Percentiles rank a stretch among this genome's conserved stretches.
These are phyloP conservation scores for Posidonia australis DNA, from an alignment of 106 monocot species.

Conservation along the genomic window DNA sequence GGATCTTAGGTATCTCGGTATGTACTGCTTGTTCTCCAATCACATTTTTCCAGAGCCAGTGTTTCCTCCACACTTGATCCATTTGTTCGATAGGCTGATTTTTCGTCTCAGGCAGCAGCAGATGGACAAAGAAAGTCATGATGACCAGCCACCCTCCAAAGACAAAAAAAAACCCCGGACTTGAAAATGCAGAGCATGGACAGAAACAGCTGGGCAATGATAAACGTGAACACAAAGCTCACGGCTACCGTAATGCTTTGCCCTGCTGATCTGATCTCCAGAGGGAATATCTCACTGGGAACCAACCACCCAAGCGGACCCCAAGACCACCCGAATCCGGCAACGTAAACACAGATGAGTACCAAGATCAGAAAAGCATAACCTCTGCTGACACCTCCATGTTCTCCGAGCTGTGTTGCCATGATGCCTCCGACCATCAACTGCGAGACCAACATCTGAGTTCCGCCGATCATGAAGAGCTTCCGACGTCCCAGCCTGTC, in stretches of 20 bases:
- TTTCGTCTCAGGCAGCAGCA: constrained; percentile 10
- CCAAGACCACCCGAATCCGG: constrained; percentile 26
- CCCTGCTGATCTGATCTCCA: constrained; percentile 15
- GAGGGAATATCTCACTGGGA: constrained; percentile 13
- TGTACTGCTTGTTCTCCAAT: no score
- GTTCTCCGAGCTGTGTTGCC: no score
- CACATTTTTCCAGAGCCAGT: constrained; percentile 23
- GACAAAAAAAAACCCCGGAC: constrained; percentile 11
- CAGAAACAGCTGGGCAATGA: constrained; percentile 12
- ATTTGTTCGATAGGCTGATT: constrained; percentile 4
- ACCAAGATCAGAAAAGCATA: constrained; percentile 9
- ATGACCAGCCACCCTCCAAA: background rate
- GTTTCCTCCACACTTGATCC: constrained; percentile 3
- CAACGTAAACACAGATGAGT: constrained; percentile 16
- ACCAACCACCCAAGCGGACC: constrained; percentile 24
- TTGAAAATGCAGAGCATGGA: constrained; percentile 9
- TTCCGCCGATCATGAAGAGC: constrained; percentile 32
- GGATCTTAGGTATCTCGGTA: no score
- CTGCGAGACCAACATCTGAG: constrained; percentile 34
- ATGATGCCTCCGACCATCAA: no score
- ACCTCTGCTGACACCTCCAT: no score
- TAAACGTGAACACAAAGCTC: constrained; percentile 4
- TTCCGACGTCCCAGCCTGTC: constrained; percentile 13
- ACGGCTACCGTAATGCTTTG: constrained; percentile 4
- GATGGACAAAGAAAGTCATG: constrained; percentile 9